These are phyloP conservation scores for Neonectria magnoliae DNA, from an alignment of 2,329 filamentous ascomycete species.

Conservation along the genomic window DNA sequence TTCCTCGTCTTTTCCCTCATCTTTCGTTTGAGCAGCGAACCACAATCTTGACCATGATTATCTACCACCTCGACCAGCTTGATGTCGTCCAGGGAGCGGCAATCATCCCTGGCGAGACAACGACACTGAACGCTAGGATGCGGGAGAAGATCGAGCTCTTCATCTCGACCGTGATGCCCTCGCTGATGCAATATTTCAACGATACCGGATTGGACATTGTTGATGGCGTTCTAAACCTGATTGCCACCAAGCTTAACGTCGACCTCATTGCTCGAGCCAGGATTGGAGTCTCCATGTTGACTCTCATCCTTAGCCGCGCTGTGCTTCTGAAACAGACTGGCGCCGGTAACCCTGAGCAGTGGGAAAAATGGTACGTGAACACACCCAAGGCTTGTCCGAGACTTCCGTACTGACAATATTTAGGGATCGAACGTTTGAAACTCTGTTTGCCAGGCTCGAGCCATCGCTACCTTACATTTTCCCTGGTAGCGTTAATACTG, in stretches of 20 bases:
- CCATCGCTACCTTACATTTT: conserved; percentile 87
- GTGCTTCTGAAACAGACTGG: conserved; percentile 90
- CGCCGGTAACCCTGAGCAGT: conserved; percentile 74
- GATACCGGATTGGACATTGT: conserved; percentile 93
- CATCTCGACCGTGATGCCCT: conserved; percentile 86
- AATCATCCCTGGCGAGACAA: conserved; percentile 77
- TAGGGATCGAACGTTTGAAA: conserved; percentile 82
- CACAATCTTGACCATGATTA: conserved; percentile 94
- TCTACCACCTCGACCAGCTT: conserved; percentile 90
- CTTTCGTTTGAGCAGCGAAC: conserved; percentile 92
- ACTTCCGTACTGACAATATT: conserved; percentile 45
- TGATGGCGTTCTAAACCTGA: conserved; percentile 85
- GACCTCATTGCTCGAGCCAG: conserved; percentile 86
- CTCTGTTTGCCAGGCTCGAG: conserved; percentile 88
- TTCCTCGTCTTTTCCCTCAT: conserved; percentile 93
- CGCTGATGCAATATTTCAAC: conserved; percentile 87
- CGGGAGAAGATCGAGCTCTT: conserved; percentile 95
- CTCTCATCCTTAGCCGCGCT: conserved; percentile 92
- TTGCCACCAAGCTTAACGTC: conserved; percentile 85
- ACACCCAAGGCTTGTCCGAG: neutral
- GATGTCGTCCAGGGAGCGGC: conserved; percentile 88
- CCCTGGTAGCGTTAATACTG: conserved; percentile 87
- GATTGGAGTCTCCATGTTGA: conserved; percentile 89
- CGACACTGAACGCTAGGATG: conserved; percentile 75
- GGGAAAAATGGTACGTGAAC: conserved; percentile 77